Percentiles rank a stretch among this genome's conserved stretches.
These are phyloP conservation scores for Yamadazyma insecticola DNA, from an alignment of 805 yeast species.

Conservation along the genomic window DNA sequence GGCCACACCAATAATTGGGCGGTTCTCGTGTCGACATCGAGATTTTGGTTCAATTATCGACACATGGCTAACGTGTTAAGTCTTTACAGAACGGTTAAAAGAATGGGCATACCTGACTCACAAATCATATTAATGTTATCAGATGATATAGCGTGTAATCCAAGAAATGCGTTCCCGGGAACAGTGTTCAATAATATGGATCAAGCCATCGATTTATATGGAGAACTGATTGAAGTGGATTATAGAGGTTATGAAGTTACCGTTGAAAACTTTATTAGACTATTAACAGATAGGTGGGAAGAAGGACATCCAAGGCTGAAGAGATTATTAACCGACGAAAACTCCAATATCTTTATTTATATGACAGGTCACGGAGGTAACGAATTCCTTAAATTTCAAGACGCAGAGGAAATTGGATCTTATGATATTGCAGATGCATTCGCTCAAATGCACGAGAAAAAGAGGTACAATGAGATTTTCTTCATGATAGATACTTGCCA, in stretches of 20 bases:
- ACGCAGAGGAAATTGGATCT: slow-evolving; percentile 94
- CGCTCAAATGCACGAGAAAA: slow-evolving; percentile 94
- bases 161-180: slow-evolving; percentile 94
- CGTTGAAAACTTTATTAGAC: slow-evolving; percentile 90
- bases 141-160: slow-evolving; percentile 96
- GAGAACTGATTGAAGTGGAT: slow-evolving; percentile 93
- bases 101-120: slow-evolving; percentile 96
- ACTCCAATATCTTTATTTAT: slow-evolving; percentile 88
- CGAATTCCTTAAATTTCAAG: slow-evolving; percentile 95
- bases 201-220: slow-evolving; percentile 87
- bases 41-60: slow-evolving; percentile 98
- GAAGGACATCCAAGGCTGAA: slow-evolving; percentile 91
- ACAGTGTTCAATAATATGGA: slow-evolving; percentile 92
- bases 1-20: slow-evolving; percentile 74
- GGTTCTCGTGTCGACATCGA: slow-evolving; percentile 88
- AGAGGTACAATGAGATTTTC: slow-evolving; percentile 88
- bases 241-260: slow-evolving; percentile 98
- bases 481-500: slow-evolving; percentile 99
- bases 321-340: slow-evolving; percentile 85
- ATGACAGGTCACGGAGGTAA: slow-evolving; percentile 99
- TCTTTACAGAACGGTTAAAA: slow-evolving; percentile 91
- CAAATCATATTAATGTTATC: slow-evolving; percentile 94
- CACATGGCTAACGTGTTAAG: slow-evolving; percentile 96
- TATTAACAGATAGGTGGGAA: slow-evolving; percentile 94
- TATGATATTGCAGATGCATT: slow-evolving; percentile 96